These are phyloP conservation scores for Caryopteris hybrid DNA, from an alignment of 305 asterid species.

Conservation along the genomic window DNA sequence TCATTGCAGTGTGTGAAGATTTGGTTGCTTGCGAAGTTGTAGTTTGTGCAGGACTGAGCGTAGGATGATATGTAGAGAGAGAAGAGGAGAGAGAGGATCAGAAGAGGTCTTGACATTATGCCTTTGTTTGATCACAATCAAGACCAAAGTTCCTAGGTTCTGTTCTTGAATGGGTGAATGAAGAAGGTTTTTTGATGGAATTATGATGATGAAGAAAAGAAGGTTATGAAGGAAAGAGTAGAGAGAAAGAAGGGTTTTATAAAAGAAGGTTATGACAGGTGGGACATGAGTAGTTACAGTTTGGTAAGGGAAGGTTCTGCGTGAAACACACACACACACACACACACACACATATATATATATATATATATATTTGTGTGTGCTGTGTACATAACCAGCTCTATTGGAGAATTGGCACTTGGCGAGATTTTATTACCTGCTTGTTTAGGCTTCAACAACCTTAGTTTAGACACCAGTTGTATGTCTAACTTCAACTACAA, in stretches of 20 bases:
- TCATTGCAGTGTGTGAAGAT: constrained; percentile 53
- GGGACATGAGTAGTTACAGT: constrained; percentile 59
- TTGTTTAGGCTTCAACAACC: constrained; percentile 32
- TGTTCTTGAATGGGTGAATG: constrained; percentile 6
- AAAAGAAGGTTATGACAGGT: constrained; percentile 42
- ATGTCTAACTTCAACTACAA: constrained; percentile 52
- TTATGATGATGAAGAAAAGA: constrained; percentile 13
- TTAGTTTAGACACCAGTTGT: constrained; percentile 26
- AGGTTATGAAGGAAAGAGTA: constrained; percentile 10
- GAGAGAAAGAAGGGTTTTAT: constrained; percentile 16
- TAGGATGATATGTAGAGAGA: constrained; percentile 28
- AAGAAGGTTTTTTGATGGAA: neutral
- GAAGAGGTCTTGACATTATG: constrained; percentile 18
- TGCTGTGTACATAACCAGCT: too few species aligned
- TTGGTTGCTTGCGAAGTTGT: constrained; percentile 63
- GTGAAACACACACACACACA: too few species aligned
- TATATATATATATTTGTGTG: too few species aligned
- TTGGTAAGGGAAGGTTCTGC: constrained; percentile 43
- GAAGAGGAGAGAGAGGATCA: constrained; percentile 29
- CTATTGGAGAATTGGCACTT: constrained; percentile 21
- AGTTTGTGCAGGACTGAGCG: constrained; percentile 59
- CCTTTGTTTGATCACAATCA: neutral
- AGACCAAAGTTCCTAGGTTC: neutral
- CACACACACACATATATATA: too few species aligned
- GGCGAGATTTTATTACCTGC: constrained; percentile 23